These are phyloP conservation scores for Aspergillus hortae DNA, from an alignment of 2,329 filamentous ascomycete species.

Conservation along the genomic window DNA sequence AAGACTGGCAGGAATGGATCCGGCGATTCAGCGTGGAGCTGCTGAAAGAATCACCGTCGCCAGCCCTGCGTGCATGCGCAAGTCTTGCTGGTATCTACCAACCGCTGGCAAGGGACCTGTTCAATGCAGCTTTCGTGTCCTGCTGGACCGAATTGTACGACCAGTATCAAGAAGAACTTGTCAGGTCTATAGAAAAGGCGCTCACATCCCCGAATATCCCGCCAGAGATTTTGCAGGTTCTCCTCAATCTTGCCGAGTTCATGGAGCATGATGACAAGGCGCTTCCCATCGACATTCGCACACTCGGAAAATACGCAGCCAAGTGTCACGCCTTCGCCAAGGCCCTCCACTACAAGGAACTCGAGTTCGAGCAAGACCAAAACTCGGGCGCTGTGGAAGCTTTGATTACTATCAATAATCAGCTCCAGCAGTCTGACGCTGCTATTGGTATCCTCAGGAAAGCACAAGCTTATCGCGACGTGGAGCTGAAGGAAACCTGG, in stretches of 20 bases:
- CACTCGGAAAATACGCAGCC: constrained; percentile 88
- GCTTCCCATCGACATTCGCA: constrained; percentile 92
- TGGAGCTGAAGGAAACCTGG: constrained; percentile 96
- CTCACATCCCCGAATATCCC: constrained; percentile 94
- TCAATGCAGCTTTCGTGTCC: constrained; percentile 98
- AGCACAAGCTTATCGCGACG: constrained; percentile 92
- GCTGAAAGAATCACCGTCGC: constrained; percentile 91
- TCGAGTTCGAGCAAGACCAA: constrained; percentile 97
- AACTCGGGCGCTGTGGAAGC: constrained; percentile 94
- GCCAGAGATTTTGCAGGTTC: constrained; percentile 86
- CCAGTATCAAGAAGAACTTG: constrained; percentile 93
- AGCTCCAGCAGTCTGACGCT: constrained; percentile 96
- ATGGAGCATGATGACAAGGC: constrained; percentile 99
- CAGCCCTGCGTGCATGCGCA: constrained; percentile 88
- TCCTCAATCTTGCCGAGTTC: constrained; percentile 96
- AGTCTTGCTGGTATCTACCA: constrained; percentile 87
- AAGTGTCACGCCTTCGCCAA: constrained; percentile 98
- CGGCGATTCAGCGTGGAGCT: constrained; percentile 93
- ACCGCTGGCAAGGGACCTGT: constrained; percentile 85
- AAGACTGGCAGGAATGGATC: constrained; percentile 99
- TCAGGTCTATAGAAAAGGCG: constrained; percentile 90
- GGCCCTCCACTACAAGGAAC: constrained; percentile 95
- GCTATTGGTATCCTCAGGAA: constrained; percentile 96
- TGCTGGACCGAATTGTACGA: constrained; percentile 99
- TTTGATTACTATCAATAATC: constrained; percentile 98